Evolutionary conservation across 306 rosid species (phyloP), one percentile per base, ranked within the genome.

Genomic region (Begonia fuchsioides): DNA sequence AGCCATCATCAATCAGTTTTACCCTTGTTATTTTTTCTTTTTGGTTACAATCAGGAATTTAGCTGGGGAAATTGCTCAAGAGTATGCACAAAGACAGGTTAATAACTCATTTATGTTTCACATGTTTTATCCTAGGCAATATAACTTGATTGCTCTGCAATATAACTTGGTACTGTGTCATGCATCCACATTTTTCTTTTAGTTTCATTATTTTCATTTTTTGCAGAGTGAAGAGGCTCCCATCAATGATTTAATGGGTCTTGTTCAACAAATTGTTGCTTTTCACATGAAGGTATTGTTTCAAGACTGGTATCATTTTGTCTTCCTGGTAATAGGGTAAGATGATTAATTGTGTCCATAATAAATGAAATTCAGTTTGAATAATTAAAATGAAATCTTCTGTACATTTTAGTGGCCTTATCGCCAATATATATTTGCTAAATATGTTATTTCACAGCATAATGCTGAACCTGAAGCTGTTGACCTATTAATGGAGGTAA

Each of bases 401-500:
- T 26, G 35, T 26, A 5, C 35, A 26, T 26, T 26, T 26, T 26
- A 26, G 35, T 26, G 35, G 35, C 35, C 35, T 26, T 26, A 26
- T 26, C 8, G 7, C 8, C 35, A 5, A 43, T 38, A 15, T 46
- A 13, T 47, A 20, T 39, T 57, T 73, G 47, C 71, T 73, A 6
- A 54, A 62, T 59, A 11, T 59, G 60, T 53, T 65, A 40, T 47
- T 51, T 60, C 76, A 61, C 86, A 92, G 99, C 99, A 92, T 64
- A 92, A 86, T 65, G 99, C 99, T 3, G 99, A 92, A 56, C 94
- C 96, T 14, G 99, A 92, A 67, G 99, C 96, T 53, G 96, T 92
- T 54, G 99, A 92, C 77, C 96, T 92, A 55, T 67, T 92, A 66
- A 82, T 92, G 94, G 99, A 92, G 99, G 99, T 92, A 64, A 49